Evolutionary conservation across 2,329 filamentous ascomycete species (phyloP).

Genomic region (Camillea tinctor): DNA sequence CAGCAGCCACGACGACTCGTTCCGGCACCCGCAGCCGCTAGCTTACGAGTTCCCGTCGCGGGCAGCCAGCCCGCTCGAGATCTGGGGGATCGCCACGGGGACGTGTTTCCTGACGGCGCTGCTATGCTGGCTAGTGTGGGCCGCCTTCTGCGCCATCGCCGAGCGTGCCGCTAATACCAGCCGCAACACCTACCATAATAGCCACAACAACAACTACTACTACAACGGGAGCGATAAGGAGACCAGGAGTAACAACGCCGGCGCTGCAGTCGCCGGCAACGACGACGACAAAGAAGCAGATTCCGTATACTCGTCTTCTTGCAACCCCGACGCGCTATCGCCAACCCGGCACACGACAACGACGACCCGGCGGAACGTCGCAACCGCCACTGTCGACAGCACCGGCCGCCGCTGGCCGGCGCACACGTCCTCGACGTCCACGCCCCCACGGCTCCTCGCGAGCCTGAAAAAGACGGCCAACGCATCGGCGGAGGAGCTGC

Average conservation of each 20-base stretch:
- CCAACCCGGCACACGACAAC: too few species aligned
- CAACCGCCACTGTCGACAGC: too few species aligned
- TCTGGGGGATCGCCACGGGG: conserved; percentile 13
- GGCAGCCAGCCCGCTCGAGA: conserved; percentile 5
- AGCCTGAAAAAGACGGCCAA: neutral
- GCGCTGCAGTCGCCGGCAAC: too few species aligned
- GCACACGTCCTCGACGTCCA: neutral
- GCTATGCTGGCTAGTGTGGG: conserved; percentile 10
- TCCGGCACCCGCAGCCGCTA: neutral
- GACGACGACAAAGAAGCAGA: too few species aligned
- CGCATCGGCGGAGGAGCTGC: conserved; percentile 8
- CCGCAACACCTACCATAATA: too few species aligned
- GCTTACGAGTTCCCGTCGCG: neutral
- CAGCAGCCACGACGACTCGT: neutral
- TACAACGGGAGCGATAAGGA: neutral
- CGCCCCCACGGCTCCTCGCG: neutral
- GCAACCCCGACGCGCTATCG: too few species aligned
- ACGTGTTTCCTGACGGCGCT: conserved; percentile 12
- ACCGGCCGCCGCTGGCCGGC: too few species aligned
- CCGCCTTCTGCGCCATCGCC: neutral
- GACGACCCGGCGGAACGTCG: too few species aligned
- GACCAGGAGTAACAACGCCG: neutral
- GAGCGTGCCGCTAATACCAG: neutral
- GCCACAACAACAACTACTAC: too few species aligned
- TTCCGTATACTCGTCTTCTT: too few species aligned